Base-by-base conservation (phyloP, 1,284 basidiomycete species). In the Vanrija pseudolonga region DNA sequence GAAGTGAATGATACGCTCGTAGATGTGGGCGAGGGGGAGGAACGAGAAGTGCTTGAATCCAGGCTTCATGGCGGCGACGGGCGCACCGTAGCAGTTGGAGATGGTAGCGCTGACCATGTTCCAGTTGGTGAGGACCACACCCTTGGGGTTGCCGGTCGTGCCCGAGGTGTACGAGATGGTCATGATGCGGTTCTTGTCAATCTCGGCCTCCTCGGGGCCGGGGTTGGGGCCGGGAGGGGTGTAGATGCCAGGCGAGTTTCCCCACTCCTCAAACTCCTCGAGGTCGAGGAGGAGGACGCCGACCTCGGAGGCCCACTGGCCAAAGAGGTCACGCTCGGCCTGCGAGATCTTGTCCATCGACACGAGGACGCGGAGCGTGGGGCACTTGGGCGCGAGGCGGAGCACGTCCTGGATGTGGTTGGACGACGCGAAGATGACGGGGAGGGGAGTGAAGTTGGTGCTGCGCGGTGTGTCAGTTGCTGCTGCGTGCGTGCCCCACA, bases 11-110 rank as follows among this genome's bases (percentile, higher is more conserved):
- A 74, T 74, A 9, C 77, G 71, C 73, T 78, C 46, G 61, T 89
- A 92, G 57, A 98, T 94, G 75, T 99, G 95, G n/a, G 92, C 90
- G 11, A 83, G 72, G 3, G 77, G 76, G 20, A 77, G 64, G 61
- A 76, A 77, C 3, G 69, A 73, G 42, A 74, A 45, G 55, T 59
- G 68, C 28, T 51, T 49, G 59, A 72, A 66, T 26, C 70, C 69
- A 0, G 90, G 90, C 72, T 89, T 90, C 1, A 86, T 88, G 37
- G 93, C 67, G 50, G 85, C 68, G 7, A 77, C 77, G 46, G 81
- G 77, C 19, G 62, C 61, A 18, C 87, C 86, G 60, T 81, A 80
- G 40, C 85, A 68, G 65, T 88, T 86, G 42, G 84, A 83, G 53
- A 85, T 78, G 17, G 81, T 79, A 4, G 87, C 80, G 23, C 82